Base-by-base conservation (phyloP, 306 rosid genomes). In the Trifolium repens region DNA sequence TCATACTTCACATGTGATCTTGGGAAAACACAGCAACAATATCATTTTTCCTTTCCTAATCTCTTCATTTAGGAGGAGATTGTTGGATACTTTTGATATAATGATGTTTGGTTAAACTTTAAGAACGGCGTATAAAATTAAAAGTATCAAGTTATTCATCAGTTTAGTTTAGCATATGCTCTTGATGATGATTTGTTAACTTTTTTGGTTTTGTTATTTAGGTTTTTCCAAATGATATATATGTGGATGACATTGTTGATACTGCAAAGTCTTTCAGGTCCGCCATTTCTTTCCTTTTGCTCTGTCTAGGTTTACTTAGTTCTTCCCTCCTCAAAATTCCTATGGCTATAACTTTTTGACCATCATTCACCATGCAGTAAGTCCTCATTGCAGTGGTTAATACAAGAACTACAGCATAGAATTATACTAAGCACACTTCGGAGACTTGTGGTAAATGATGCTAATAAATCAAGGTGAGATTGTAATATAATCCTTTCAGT, bases 211-310 rank as follows among this genome's bases (percentile, higher is more conserved):
- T 67, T 79, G 39, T 54, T 84, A 44, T 82, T 64, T 82, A 94
- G 98, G 88, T 91, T 74, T 87, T 89, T 82, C 97, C 98, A 34
- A 92, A 82, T 79, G 91, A 90, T 79, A 83, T 94, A 54, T 71
- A 66, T 70, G 64, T 94, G 78, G 82, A 64, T 26, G 92, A 89
- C 83, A 84, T 94, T 83, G 73, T 89, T 75, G 89, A 85, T 74
- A 74, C 88, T 76, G 89, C 96, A 37, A 89, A 85, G 79, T 71
- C 87, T 67, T 50, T 83, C 86, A 82, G 97, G 99, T 94, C 72
- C 75, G 88, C 47, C 26, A 55, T 66, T 47, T 84, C 37, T 54
- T 70, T 39, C 26, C 52, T 35, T 82, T 46, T 46, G 34, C 17
- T 34, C 68, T 39, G 14, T 5, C 30, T 30, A 43, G 26, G 52